Percentiles rank a stretch among this genome's conserved stretches.
Conservation (phyloP, 2,329 filamentous ascomycete species). For the Nothomitra cinnamomea region DNA sequence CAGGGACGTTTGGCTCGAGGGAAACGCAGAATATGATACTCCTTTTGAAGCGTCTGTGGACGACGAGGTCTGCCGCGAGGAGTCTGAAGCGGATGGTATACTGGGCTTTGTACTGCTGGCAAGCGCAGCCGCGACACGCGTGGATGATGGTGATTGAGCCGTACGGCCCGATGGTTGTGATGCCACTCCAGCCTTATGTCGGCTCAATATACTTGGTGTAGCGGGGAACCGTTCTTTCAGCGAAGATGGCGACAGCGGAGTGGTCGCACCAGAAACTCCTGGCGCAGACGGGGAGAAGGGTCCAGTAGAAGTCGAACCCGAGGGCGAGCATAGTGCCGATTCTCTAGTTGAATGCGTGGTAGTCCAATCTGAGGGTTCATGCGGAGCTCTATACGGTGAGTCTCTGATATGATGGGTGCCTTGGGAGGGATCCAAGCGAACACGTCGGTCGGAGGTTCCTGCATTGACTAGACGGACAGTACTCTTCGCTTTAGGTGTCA, state of each 20-base stretch:
- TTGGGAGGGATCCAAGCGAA: neutral
- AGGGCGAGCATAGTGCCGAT: neutral
- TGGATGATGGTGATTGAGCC: neutral
- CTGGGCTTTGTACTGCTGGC: neutral
- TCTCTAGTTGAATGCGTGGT: neutral
- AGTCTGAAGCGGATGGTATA: neutral
- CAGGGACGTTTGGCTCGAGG: neutral
- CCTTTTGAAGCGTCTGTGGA: neutral
- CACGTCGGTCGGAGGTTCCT: neutral
- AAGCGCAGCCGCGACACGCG: neutral
- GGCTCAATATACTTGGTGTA: neutral
- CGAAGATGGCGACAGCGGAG: too few relatives aligned
- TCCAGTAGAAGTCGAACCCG: neutral
- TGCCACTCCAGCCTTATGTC: neutral
- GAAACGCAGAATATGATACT: neutral
- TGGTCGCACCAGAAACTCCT: neutral
- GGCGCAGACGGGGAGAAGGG: neutral
- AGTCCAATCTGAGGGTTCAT: neutral
- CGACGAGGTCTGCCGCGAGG: neutral
- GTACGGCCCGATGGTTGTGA: neutral
- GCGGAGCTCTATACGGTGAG: neutral
- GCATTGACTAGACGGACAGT: neutral
- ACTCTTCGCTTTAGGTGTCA: neutral
- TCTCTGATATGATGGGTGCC: too few relatives aligned
- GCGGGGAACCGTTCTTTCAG: neutral